These are phyloP conservation scores for Rubia peregrina DNA, from an alignment of 305 asterid genomes.

Conservation along the genomic window DNA sequence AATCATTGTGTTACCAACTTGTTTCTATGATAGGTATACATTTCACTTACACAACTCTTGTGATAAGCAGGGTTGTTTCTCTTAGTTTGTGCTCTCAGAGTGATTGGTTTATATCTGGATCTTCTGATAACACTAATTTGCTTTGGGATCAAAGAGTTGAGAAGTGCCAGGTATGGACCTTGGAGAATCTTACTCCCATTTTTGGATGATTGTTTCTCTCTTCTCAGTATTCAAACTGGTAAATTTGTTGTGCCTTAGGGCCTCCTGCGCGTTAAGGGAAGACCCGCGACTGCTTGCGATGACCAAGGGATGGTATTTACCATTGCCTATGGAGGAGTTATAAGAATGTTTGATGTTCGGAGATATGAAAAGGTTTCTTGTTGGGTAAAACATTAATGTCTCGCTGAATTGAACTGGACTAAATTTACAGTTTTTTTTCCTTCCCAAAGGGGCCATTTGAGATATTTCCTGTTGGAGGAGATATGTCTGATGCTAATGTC, in stretches of 20 bases:
- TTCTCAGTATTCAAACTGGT: slow-evolving; percentile 18
- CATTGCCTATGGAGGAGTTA: slow-evolving; percentile 80
- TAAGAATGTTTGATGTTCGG: slow-evolving; percentile 93
- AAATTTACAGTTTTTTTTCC: slow-evolving; percentile 26
- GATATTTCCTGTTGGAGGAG: slow-evolving; percentile 82
- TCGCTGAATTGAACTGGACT: slow-evolving; percentile 15
- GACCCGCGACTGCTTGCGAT: slow-evolving; percentile 90
- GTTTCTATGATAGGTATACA: background rate
- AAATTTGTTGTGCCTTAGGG: slow-evolving; percentile 43
- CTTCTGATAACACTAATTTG: slow-evolving; percentile 81
- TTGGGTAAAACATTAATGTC: slow-evolving; percentile 16
- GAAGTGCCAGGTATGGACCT: slow-evolving; percentile 73
- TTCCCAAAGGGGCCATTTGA: slow-evolving; percentile 78
- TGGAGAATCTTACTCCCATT: slow-evolving; percentile 14
- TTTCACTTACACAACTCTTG: background rate
- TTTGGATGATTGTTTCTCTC: slow-evolving; percentile 18
- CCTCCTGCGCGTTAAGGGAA: slow-evolving; percentile 89
- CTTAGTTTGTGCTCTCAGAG: slow-evolving; percentile 77
- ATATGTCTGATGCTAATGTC: slow-evolving; percentile 78
- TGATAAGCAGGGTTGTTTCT: slow-evolving; percentile 72
- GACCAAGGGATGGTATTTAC: slow-evolving; percentile 93
- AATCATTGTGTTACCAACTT: background rate
- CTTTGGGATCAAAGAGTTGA: slow-evolving; percentile 99
- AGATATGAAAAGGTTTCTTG: slow-evolving; percentile 74
- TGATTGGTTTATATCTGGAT: slow-evolving; percentile 90